phyloP scores from a whole-genome alignment of 2,329 filamentous ascomycete species.

The Byssothecium circinans region DNA sequence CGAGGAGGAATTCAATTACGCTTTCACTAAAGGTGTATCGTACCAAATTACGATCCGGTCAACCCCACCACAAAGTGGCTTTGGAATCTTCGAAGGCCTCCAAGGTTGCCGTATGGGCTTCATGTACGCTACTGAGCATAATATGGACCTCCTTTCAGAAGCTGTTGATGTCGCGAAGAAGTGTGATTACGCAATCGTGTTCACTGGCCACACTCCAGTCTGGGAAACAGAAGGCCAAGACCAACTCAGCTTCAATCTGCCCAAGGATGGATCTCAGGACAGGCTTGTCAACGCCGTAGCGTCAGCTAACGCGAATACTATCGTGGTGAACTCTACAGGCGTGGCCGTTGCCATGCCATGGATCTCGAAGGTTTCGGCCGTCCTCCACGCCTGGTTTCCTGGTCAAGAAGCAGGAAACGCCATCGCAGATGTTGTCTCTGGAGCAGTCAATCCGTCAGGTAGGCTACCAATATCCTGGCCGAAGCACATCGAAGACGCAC shows the following conservation, averaged over 20 bases:
- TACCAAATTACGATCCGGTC: conserved; percentile 64
- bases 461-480: conserved; percentile 46
- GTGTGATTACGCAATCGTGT: conserved; percentile 34
- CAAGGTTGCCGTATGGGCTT: conserved; percentile 40
- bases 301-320: conserved; percentile 67
- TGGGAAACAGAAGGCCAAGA: conserved; percentile 63
- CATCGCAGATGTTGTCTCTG: conserved; percentile 47
- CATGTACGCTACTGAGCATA: conserved; percentile 34
- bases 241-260: conserved; percentile 58
- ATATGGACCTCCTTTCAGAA: conserved; percentile 29
- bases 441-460: conserved; percentile 44
- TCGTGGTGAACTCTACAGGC: conserved; percentile 76
- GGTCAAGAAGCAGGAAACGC: conserved; percentile 48
- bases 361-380: conserved; percentile 51
- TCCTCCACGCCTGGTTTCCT: conserved; percentile 47
- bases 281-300: conserved; percentile 67
- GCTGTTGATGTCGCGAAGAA: conserved; percentile 30
- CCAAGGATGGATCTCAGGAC: conserved; percentile 58
- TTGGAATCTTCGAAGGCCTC: conserved; percentile 39
- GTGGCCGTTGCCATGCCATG: conserved; percentile 73
- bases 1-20: conserved; percentile 62
- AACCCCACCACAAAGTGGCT: conserved; percentile 59
- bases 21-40: conserved; percentile 60
- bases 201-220: conserved; percentile 38
- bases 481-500: conserved; percentile 36